Conservation (phyloP, 2,329 filamentous ascomycete species). For the Arthrobotrys sinensis region DNA sequence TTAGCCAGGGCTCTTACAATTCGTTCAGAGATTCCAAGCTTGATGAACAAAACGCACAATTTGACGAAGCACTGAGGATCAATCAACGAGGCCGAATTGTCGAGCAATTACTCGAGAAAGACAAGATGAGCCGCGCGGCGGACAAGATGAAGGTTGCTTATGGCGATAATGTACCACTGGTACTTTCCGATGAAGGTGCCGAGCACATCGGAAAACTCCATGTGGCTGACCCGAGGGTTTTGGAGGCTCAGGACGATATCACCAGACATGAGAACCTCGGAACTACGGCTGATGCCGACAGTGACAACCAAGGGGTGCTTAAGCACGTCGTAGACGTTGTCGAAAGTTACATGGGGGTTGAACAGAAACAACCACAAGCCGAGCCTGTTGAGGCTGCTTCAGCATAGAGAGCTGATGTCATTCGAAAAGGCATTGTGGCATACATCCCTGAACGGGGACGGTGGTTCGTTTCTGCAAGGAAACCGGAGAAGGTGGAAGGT, state of each 20-base stretch:
- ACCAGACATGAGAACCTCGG: slow-evolving; percentile 35
- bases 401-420: slow-evolving; percentile 54
- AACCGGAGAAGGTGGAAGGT: slow-evolving; percentile 7
- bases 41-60: slow-evolving; percentile 39
- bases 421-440: slow-evolving; percentile 44
- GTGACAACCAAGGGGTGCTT: slow-evolving; percentile 18
- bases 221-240: slow-evolving; percentile 53
- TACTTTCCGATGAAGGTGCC: slow-evolving; percentile 28
- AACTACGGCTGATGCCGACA: not conserved
- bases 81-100: slow-evolving; percentile 47
- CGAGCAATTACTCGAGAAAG: slow-evolving; percentile 47
- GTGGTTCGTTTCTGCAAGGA: slow-evolving; percentile 38
- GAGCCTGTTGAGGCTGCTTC: slow-evolving; percentile 46
- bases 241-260: slow-evolving; percentile 59
- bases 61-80: slow-evolving; percentile 45
- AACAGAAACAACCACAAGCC: slow-evolving; percentile 16
- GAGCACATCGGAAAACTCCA: slow-evolving; percentile 30
- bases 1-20: slow-evolving; percentile 61
- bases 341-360: slow-evolving; percentile 42
- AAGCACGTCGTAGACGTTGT: slow-evolving; percentile 43
- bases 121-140: slow-evolving; percentile 52
- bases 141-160: slow-evolving; percentile 44
- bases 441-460: slow-evolving; percentile 50
- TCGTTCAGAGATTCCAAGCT: slow-evolving; percentile 28
- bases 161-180: slow-evolving; percentile 17